Percentiles rank a stretch among this genome's conserved stretches.
These are phyloP conservation scores for Linum lewisii DNA, from an alignment of 345 rosid species.

Conservation along the genomic window DNA sequence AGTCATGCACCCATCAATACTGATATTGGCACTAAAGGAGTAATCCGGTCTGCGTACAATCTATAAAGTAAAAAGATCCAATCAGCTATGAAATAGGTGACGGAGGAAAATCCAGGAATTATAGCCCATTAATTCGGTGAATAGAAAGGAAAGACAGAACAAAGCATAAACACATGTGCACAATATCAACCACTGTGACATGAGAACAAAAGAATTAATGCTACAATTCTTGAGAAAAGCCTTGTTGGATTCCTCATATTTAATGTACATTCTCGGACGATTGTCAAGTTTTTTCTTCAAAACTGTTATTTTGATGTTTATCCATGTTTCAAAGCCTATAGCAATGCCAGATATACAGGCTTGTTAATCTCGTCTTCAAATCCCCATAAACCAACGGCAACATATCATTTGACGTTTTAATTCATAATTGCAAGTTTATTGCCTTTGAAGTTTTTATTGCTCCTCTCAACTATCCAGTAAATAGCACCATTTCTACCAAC, in stretches of 20 bases:
- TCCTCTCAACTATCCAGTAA: neutral
- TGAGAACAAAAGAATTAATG: neutral
- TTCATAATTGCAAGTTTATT: neutral
- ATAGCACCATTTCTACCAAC: neutral
- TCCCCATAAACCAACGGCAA: too few relatives aligned
- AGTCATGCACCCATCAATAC: slow-evolving; percentile 73
- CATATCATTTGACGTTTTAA: too few relatives aligned
- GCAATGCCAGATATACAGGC: neutral
- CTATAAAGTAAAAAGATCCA: slow-evolving; percentile 36
- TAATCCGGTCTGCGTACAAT: slow-evolving; percentile 56
- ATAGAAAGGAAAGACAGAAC: neutral
- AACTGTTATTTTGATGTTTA: too few relatives aligned
- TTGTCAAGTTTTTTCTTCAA: neutral
- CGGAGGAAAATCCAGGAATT: neutral
- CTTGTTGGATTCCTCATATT: neutral
- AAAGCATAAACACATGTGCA: neutral
- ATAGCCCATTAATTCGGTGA: neutral
- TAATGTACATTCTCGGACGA: neutral
- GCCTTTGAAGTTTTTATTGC: neutral
- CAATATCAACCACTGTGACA: neutral
- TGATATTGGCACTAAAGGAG: slow-evolving; percentile 73
- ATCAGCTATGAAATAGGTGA: slow-evolving; percentile 6
- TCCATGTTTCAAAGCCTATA: neutral
- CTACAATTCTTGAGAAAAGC: neutral
- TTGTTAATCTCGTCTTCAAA: neutral